Evolutionary conservation across 1,284 basidiomycete genomes (phyloP).

Genomic region (Coniophora puteana): DNA sequence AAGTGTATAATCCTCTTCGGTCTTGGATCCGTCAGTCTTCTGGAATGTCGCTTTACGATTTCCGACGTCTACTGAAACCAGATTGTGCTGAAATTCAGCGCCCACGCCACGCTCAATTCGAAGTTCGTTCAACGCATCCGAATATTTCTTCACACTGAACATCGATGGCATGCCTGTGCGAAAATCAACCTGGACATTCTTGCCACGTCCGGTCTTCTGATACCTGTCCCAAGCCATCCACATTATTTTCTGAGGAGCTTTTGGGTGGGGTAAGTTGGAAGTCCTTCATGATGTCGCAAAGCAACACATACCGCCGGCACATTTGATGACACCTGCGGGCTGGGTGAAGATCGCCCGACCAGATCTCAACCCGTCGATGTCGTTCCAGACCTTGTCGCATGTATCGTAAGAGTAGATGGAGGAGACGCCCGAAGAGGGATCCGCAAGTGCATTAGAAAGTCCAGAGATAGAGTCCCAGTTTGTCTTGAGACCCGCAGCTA

Average conservation of each 20-base stretch:
- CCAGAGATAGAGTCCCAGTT: slow-evolving; percentile 83
- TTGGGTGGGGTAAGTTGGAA: slow-evolving; percentile 5
- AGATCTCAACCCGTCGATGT: slow-evolving; percentile 70
- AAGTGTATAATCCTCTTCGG: slow-evolving; percentile 77
- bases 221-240: slow-evolving; percentile 92
- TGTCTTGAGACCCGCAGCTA: slow-evolving; percentile 86
- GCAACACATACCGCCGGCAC: slow-evolving; percentile 72
- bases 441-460: slow-evolving; percentile 72
- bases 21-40: slow-evolving; percentile 60
- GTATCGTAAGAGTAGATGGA: slow-evolving; percentile 92
- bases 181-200: slow-evolving; percentile 74
- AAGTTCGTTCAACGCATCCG: slow-evolving; percentile 78
- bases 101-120: slow-evolving; percentile 79
- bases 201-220: slow-evolving; percentile 51
- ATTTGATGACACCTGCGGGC: slow-evolving; percentile 93
- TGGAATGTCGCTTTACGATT: slow-evolving; percentile 85
- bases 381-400: slow-evolving; percentile 83
- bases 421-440: slow-evolving; percentile 80
- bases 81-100: slow-evolving; percentile 82
- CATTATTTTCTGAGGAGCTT: slow-evolving; percentile 91
- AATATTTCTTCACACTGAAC: slow-evolving; percentile 92
- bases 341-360: slow-evolving; percentile 96
- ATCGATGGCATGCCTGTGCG: slow-evolving; percentile 93
- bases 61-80: slow-evolving; percentile 68
- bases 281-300: neutral